These are phyloP conservation scores for Cryoendolithus antarcticus DNA, from an alignment of 2,329 filamentous ascomycete genomes.

Conservation along the genomic window DNA sequence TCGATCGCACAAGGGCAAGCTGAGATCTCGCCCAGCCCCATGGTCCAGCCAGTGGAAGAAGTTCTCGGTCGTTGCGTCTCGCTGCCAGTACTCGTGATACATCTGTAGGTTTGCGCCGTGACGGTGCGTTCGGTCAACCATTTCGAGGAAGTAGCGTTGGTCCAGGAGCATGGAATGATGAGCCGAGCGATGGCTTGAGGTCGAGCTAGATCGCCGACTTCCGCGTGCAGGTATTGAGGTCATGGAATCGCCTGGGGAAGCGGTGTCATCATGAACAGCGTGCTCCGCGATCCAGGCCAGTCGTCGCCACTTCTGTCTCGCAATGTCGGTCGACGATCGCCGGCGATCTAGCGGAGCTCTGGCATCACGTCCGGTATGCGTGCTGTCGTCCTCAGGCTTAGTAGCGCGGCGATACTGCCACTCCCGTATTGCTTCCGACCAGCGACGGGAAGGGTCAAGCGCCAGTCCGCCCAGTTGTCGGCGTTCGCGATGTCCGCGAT, in stretches of 20 bases:
- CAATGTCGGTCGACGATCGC: slow-evolving; percentile 8
- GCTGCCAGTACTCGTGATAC: slow-evolving; percentile 77
- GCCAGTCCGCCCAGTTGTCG: slow-evolving; percentile 57
- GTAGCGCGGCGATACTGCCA: slow-evolving; percentile 15
- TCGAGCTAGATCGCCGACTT: slow-evolving; percentile 20
- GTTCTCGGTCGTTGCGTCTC: slow-evolving; percentile 61
- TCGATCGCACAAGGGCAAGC: slow-evolving; percentile 58
- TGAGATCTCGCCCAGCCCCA: slow-evolving; percentile 58
- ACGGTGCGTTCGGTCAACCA: slow-evolving; percentile 61
- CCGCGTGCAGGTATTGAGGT: slow-evolving; percentile 14
- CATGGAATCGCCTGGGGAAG: slow-evolving; percentile 22
- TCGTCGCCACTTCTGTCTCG: slow-evolving; percentile 63
- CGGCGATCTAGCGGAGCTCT: slow-evolving; percentile 6
- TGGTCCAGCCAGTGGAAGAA: slow-evolving; percentile 90
- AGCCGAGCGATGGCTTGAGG: slow-evolving; percentile 28
- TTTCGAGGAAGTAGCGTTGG: slow-evolving; percentile 70
- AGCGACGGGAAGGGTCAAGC: slow-evolving; percentile 55
- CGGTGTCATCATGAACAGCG: slow-evolving; percentile 54
- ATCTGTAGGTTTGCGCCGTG: slow-evolving; percentile 70
- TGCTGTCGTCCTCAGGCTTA: slow-evolving; percentile 8
- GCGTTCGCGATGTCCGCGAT: slow-evolving; percentile 62
- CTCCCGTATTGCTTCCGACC: slow-evolving; percentile 47
- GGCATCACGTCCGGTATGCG: not conserved
- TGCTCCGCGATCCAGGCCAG: slow-evolving; percentile 56
- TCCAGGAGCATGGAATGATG: slow-evolving; percentile 59